Conservation (phyloP, 2,329 filamentous ascomycete species). For the Fusarium lyarnte region DNA sequence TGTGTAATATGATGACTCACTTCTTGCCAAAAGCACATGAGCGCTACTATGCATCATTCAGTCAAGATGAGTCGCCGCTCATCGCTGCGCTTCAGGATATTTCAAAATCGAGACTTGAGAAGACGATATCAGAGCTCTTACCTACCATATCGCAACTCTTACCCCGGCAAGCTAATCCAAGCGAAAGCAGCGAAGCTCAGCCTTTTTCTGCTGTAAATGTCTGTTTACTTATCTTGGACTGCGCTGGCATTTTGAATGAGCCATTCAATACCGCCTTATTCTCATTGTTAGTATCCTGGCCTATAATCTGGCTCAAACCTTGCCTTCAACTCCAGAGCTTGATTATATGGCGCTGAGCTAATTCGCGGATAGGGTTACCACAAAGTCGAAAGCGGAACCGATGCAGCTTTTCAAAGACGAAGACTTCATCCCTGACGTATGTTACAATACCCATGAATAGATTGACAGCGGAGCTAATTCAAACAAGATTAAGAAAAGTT, state of each 20-base stretch:
- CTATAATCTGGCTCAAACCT: fast-evolving
- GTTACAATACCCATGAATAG: too few relatives aligned
- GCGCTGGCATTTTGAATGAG: not conserved
- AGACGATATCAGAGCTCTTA: not conserved
- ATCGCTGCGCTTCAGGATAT: not conserved
- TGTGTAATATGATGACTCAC: not conserved
- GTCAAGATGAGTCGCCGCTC: not conserved
- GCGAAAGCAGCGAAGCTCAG: not conserved
- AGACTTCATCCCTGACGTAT: not conserved
- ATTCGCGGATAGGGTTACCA: not conserved
- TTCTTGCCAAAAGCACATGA: not conserved
- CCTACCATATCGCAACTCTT: not conserved
- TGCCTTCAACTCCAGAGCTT: not conserved
- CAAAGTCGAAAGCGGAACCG: not conserved
- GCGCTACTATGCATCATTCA: not conserved
- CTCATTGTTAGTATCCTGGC: not conserved
- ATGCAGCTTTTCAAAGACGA: not conserved
- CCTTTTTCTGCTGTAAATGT: not conserved
- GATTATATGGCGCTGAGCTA: not conserved
- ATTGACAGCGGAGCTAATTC: not conserved
- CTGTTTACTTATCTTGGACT: not conserved
- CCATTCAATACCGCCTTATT: not conserved
- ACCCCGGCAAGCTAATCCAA: not conserved
- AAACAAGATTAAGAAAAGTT: not conserved
- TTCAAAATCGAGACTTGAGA: not conserved